Conservation (phyloP, 495 filamentous ascomycete species). For the Penicillium samsonianum region DNA sequence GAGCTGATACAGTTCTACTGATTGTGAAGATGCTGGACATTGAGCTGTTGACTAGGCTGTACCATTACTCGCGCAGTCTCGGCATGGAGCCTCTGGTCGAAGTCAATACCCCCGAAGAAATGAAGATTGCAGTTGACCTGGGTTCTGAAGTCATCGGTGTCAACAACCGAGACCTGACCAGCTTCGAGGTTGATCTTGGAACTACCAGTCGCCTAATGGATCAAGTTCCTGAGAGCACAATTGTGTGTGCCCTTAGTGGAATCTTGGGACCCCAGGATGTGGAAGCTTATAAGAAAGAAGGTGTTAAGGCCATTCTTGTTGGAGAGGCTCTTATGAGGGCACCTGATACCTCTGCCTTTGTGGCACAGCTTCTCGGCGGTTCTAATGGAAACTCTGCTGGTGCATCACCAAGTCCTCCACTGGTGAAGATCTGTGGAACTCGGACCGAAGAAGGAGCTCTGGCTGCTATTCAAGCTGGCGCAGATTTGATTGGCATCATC, state of each 20-base stretch:
- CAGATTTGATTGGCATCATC: slow-evolving; percentile 92
- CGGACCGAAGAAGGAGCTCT: slow-evolving; percentile 77
- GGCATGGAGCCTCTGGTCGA: slow-evolving; percentile 99
- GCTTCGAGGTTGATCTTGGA: slow-evolving; percentile 92
- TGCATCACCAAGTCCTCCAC: slow-evolving; percentile 37
- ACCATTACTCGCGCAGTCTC: slow-evolving; percentile 82
- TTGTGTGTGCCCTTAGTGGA: slow-evolving; percentile 92
- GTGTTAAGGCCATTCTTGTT: slow-evolving; percentile 89
- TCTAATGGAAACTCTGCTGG: slow-evolving; percentile 29
- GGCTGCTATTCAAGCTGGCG: slow-evolving; percentile 81
- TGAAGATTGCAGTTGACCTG: slow-evolving; percentile 80
- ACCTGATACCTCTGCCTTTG: slow-evolving; percentile 73
- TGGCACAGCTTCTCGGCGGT: slow-evolving; percentile 74
- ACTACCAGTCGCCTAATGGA: slow-evolving; percentile 90
- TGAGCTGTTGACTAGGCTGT: slow-evolving; percentile 73
- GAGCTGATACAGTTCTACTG: slow-evolving; percentile 90
- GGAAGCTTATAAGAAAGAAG: slow-evolving; percentile 79
- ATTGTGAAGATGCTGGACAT: slow-evolving; percentile 97
- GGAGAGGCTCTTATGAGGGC: slow-evolving; percentile 97
- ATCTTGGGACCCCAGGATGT: slow-evolving; percentile 93
- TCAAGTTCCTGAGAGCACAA: slow-evolving; percentile 79
- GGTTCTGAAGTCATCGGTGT: slow-evolving; percentile 96
- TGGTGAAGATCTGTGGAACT: slow-evolving; percentile 98
- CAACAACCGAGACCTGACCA: slow-evolving; percentile 95
- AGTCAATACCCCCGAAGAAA: slow-evolving; percentile 92